Conservation (phyloP, 164 flowering plant genomes). For the Tinospora cordifolia region DNA sequence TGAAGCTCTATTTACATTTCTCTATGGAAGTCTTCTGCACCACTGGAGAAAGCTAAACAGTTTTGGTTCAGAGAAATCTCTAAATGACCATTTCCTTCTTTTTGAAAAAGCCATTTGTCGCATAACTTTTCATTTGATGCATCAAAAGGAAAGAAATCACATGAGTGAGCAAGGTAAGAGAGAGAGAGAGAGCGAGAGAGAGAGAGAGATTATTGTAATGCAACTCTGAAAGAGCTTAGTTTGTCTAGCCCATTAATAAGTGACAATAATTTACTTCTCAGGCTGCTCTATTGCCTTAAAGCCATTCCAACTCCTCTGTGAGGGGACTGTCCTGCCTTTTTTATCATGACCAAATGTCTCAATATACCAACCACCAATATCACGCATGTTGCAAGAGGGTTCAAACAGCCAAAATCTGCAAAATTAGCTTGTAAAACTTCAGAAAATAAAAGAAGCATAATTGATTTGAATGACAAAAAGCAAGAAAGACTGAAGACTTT, state of each 20-base stretch:
- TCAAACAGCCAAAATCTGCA: conserved; percentile 94
- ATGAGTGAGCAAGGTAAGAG: not conserved
- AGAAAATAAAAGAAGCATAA: conserved; percentile 5
- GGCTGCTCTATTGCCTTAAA: conserved; percentile 30
- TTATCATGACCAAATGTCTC: conserved; percentile 84
- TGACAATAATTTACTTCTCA: conserved; percentile 46
- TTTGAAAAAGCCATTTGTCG: conserved; percentile 17
- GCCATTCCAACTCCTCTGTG: conserved; percentile 74
- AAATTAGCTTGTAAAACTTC: conserved; percentile 1
- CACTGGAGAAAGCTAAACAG: conserved; percentile 44
- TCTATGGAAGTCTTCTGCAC: conserved; percentile 54
- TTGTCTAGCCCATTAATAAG: not conserved
- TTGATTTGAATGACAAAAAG: not conserved
- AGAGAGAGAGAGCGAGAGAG: not conserved
- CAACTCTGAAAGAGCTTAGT: not conserved
- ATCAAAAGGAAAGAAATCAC: not conserved
- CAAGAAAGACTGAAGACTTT: not conserved
- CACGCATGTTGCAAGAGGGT: conserved; percentile 85
- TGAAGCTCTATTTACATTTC: conserved; percentile 1
- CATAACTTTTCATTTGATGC: conserved; percentile 4
- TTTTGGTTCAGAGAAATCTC: conserved; percentile 35
- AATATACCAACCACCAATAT: conserved; percentile 94
- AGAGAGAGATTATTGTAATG: not conserved
- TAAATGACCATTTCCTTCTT: conserved; percentile 38
- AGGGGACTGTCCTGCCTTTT: conserved; percentile 55